Base-by-base conservation (phyloP, 805 yeast genomes). In the Diddensiella santjacobensis region DNA sequence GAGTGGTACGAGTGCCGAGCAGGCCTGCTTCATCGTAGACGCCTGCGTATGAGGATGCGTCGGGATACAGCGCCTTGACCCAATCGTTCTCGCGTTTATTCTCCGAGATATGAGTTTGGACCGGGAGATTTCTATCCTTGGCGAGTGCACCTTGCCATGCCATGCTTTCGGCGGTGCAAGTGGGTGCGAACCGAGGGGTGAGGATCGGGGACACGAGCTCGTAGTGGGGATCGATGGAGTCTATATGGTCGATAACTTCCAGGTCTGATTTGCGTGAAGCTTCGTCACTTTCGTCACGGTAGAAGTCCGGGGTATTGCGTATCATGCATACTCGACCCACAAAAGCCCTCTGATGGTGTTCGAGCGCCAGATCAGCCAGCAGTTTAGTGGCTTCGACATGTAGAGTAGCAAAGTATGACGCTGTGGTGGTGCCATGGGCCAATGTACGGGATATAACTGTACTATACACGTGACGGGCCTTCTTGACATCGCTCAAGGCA, bases 301-400 rank as follows among this genome's bases (percentile, higher is more conserved):
- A 80, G 62, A 78, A 84, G 24, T 77, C 83, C 0, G 93, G 95
- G 1, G 87, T 78, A 67, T 87, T 83, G 52, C 78, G 76, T 62
- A 89, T 84, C 98, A 93, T 93, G 63, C 98, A 93, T 18, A 88
- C 96, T 58, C 91, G 83, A 3, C 99, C 99, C 33, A 93, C 80
- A 46, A 86, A 75, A 0, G 96, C 96, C 52, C 97, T 72, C 66
- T 90, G 98, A 33, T 96, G 96, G 24, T 69, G 57, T 35, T 70
- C 51, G 10, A 81, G 68, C 30, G 91, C 80, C 13, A 84, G 63
- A 50, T 83, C 84, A 1, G 95, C 96, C 59, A 93, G 76, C 31
- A 83, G 58, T 44, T 83, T 83, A 1, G 97, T 78, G 2, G 96
- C 81, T 4, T 77, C 78, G 0, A 82, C 71, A 61, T 91, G 95